phyloP scores from a whole-genome alignment of 257 asterid genomes.

The Hygrophila difformis region DNA sequence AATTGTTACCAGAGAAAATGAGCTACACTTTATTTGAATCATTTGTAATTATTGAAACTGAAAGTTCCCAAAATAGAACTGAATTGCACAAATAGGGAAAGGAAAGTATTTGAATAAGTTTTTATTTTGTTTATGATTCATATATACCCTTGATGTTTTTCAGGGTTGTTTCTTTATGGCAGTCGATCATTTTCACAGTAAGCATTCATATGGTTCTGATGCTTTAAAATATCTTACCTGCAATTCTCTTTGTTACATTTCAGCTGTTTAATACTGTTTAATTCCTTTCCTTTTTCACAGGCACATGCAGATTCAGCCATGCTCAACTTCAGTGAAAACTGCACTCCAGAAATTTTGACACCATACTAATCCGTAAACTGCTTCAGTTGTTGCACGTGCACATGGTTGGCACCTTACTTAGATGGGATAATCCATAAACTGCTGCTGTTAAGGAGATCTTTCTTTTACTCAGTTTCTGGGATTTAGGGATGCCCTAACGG shows the following conservation, averaged over 20 bases:
- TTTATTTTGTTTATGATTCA: neutral
- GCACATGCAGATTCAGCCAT: constrained; percentile 86
- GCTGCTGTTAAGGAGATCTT: no score
- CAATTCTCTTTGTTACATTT: neutral
- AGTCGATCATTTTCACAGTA: neutral
- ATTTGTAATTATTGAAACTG: neutral
- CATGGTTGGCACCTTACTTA: no score
- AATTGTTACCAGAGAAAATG: neutral
- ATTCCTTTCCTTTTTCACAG: constrained; percentile 22
- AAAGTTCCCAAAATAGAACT: no score
- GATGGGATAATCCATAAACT: no score
- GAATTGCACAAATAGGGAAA: no score
- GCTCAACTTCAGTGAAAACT: constrained; percentile 75
- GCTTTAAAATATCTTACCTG: neutral
- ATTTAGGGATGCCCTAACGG: no score
- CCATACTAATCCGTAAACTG: constrained; percentile 65
- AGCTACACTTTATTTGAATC: no score
- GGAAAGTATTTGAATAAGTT: neutral
- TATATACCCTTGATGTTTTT: neutral
- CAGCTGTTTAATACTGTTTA: no score
- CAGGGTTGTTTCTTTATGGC: neutral
- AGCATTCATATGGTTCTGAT: constrained; percentile 1
- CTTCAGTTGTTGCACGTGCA: constrained; percentile 62
- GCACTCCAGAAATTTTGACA: constrained; percentile 68
- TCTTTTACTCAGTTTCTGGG: no score